A percentile compares a stretch with the other conserved stretches of the same genome.
phyloP scores from a whole-genome alignment of 208 protist genomes.

The Trypanosoma caninum region DNA sequence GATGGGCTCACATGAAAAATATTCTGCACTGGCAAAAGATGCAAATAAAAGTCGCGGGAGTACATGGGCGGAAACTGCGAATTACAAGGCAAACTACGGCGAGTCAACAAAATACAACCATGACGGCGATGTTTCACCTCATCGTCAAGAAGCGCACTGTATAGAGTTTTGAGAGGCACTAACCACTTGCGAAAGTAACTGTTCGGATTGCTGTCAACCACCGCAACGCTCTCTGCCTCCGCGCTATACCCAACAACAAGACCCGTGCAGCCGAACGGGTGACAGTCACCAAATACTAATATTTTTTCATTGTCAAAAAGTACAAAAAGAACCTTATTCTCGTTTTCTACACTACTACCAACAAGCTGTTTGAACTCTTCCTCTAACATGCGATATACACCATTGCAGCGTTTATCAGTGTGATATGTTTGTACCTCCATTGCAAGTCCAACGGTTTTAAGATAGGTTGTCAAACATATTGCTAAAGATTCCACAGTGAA shows the following conservation, averaged over 20 bases:
- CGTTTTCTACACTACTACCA: conserved; percentile 21
- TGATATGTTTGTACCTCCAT: conserved; percentile 50
- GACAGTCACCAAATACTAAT: conserved; percentile 57
- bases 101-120: conserved; percentile 51
- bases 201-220: conserved; percentile 75
- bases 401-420: conserved; percentile 38
- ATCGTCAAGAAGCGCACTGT: conserved; percentile 46
- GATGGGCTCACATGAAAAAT: conserved; percentile 82
- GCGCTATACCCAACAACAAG: conserved; percentile 65
- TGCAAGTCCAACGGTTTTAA: conserved; percentile 32
- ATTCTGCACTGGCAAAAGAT: conserved; percentile 77
- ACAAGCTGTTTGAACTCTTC: conserved; percentile 55
- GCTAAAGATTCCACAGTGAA: conserved; percentile 76
- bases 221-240: conserved; percentile 40
- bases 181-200: conserved; percentile 76
- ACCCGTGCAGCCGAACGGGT: conserved; percentile 72
- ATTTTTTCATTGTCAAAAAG: conserved; percentile 52
- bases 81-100: conserved; percentile 7
- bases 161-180: conserved; percentile 50
- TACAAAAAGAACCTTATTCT: conserved; percentile 44
- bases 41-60: conserved; percentile 45
- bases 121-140: conserved; percentile 57
- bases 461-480: conserved; percentile 63
- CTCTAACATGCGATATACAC: conserved; percentile 29
- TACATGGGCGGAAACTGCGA: conserved; percentile 39